Evolutionary conservation across 345 rosid species (phyloP).

Genomic region (Eucalyptus erythrocorys): DNA sequence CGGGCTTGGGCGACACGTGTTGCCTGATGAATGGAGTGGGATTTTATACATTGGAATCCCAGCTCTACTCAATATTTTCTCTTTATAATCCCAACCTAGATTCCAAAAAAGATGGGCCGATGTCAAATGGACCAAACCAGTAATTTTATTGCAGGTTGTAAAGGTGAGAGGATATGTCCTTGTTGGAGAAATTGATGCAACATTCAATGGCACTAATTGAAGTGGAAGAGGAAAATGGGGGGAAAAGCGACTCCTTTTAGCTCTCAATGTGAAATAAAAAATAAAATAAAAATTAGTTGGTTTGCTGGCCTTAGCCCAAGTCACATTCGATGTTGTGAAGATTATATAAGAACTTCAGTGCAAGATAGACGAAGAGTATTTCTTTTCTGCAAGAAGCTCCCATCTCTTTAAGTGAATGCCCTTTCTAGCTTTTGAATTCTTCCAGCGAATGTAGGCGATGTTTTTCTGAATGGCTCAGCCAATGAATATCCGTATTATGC

Average conservation of each 20-base stretch:
- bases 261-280: background rate
- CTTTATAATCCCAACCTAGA: no score
- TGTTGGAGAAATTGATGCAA: background rate
- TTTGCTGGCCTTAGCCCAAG: background rate
- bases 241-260: background rate
- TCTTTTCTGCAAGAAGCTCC: background rate
- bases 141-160: background rate
- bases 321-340: background rate
- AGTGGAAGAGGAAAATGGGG: background rate
- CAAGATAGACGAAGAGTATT: background rate
- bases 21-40: no score
- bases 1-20: accelerated
- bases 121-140: background rate
- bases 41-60: no score
- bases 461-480: background rate
- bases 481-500: background rate
- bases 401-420: background rate
- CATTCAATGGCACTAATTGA: background rate
- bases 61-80: no score
- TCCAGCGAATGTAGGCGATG: background rate
- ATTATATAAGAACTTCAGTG: background rate
- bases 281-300: background rate
- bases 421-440: background rate
- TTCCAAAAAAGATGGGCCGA: background rate
- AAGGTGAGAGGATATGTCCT: background rate